phyloP scores from a whole-genome alignment of 352 stramenopile genomes.

The Pythium myriotylum region DNA sequence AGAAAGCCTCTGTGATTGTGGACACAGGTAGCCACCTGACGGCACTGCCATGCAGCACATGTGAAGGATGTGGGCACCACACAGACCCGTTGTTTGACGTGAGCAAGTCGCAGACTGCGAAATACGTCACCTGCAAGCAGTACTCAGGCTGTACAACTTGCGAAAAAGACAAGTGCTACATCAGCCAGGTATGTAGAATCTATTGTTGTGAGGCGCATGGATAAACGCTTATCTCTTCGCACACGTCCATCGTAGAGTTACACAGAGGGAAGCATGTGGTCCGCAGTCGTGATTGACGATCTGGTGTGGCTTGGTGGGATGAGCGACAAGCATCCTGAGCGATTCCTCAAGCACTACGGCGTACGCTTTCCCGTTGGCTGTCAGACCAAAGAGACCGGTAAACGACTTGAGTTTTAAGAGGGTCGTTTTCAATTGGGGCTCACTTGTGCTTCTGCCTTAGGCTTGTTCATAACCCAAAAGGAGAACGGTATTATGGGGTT shows the following conservation, averaged over 20 bases:
- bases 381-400: slow-evolving; percentile 78
- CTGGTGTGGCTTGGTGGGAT: slow-evolving; percentile 81
- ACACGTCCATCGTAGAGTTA: slow-evolving; percentile 61
- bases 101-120: slow-evolving; percentile 74
- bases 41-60: slow-evolving; percentile 75
- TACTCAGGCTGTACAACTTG: slow-evolving; percentile 59
- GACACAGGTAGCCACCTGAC: slow-evolving; percentile 85
- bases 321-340: slow-evolving; percentile 42
- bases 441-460: slow-evolving; percentile 3
- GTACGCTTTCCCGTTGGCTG: slow-evolving; percentile 80
- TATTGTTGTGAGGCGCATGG: too few relatives aligned
- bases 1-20: slow-evolving; percentile 85
- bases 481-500: slow-evolving; percentile 92
- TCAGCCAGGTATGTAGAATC: slow-evolving; percentile 59
- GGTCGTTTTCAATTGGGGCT: too few relatives aligned
- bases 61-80: slow-evolving; percentile 65
- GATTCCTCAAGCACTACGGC: slow-evolving; percentile 60
- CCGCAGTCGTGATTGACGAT: slow-evolving; percentile 77
- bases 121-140: slow-evolving; percentile 63
- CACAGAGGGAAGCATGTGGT: slow-evolving; percentile 89
- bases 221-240: background rate
- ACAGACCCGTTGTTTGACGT: slow-evolving; percentile 78
- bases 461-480: slow-evolving; percentile 84
- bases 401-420: too few relatives aligned
- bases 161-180: slow-evolving; percentile 64